Conservation (phyloP, 176 grass and related monocot species). For the Echinochloa phyllopogon region DNA sequence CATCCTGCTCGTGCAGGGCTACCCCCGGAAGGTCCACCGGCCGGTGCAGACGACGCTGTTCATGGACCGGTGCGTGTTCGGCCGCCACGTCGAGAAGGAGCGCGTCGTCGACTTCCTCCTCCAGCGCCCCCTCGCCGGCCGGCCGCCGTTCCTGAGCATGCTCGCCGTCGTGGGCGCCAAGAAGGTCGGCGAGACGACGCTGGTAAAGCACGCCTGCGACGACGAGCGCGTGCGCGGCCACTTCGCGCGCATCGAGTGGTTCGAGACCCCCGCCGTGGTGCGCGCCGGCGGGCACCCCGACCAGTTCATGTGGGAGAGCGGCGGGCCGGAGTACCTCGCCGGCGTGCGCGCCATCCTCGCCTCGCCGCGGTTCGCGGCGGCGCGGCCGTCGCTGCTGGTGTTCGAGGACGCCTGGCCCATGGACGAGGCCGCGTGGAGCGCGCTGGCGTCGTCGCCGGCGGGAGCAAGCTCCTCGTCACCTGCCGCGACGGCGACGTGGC, state of each 20-base stretch:
- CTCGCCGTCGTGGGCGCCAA: constrained; percentile 31
- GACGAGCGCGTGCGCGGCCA: constrained; percentile 46
- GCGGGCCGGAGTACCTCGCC: constrained; percentile 43
- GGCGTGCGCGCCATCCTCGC: constrained; percentile 41
- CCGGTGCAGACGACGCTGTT: constrained; percentile 41
- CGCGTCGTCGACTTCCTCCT: constrained; percentile 43
- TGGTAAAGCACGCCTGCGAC: constrained; percentile 45
- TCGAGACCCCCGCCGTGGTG: constrained; percentile 31
- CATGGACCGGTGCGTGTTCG: constrained; percentile 59
- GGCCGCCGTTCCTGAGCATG: constrained; percentile 25
- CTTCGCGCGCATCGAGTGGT: constrained; percentile 43
- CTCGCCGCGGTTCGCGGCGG: neutral
- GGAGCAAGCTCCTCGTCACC: constrained; percentile 47
- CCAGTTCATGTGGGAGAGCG: constrained; percentile 44
- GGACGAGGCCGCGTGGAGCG: constrained; percentile 35
- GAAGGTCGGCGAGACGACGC: constrained; percentile 44
- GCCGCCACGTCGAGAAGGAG: constrained; percentile 51
- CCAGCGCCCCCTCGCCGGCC: neutral
- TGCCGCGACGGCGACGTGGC: constrained; percentile 39
- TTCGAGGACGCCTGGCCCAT: constrained; percentile 58
- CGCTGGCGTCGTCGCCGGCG: constrained; percentile 32
- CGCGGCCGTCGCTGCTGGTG: constrained; percentile 29
- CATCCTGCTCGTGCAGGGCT: constrained; percentile 46
- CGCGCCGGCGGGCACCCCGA: neutral
- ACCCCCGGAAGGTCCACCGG: constrained; percentile 36